phyloP scores from a whole-genome alignment of 1,284 basidiomycete species.

The Lignosus rhinocerotis region DNA sequence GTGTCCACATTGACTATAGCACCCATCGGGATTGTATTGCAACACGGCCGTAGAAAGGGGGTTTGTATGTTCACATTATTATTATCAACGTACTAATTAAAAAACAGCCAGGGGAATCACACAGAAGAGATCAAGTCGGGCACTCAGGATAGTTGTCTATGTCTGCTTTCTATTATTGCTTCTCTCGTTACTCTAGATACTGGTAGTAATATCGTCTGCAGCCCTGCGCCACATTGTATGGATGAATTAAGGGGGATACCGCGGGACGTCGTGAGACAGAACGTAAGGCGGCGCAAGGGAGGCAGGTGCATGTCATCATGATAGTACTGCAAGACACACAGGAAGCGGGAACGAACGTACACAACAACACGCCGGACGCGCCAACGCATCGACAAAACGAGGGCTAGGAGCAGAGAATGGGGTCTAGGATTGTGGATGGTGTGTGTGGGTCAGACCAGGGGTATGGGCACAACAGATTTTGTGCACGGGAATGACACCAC shows the following conservation, averaged over 20 bases:
- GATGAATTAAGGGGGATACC: slow-evolving; percentile 14
- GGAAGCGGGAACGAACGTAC: slow-evolving; percentile 20
- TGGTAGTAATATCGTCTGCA: slow-evolving; percentile 21
- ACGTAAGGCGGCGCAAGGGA: slow-evolving; percentile 11
- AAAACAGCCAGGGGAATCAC: too few species aligned
- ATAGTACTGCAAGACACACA: background rate
- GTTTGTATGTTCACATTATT: too few species aligned
- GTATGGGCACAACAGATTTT: slow-evolving; percentile 14
- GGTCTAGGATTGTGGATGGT: slow-evolving; percentile 15
- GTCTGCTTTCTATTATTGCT: slow-evolving; percentile 19
- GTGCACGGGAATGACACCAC: slow-evolving; percentile 20
- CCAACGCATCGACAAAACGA: slow-evolving; percentile 18
- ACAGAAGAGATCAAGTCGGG: too few species aligned
- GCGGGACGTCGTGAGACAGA: slow-evolving; percentile 14
- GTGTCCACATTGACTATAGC: too few species aligned
- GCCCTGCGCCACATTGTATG: slow-evolving; percentile 18
- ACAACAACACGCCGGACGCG: slow-evolving; percentile 13
- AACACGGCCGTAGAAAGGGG: too few species aligned
- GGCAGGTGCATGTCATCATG: slow-evolving; percentile 18
- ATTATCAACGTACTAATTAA: too few species aligned
- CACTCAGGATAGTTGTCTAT: slow-evolving; percentile 2
- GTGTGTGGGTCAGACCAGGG: slow-evolving; percentile 18
- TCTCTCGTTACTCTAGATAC: slow-evolving; percentile 20
- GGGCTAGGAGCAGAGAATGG: slow-evolving; percentile 15
- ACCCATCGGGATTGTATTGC: too few species aligned